Percentiles rank a stretch among this genome's conserved stretches.
Conservation (phyloP, 768 basidiomycete genomes). For the Tulasnella sp. region DNA sequence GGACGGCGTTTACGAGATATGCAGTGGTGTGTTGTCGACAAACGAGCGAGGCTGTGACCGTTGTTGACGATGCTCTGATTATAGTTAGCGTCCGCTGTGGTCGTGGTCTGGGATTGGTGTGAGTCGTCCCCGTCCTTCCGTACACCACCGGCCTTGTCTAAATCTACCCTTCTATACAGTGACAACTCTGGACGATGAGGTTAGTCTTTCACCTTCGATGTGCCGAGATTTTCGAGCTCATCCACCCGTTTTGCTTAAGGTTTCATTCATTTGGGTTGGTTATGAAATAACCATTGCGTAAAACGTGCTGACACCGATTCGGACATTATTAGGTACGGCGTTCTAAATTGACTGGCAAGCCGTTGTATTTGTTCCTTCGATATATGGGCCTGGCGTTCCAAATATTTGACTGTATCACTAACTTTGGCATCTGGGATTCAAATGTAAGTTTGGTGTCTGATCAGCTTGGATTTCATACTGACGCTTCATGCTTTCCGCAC, state of each 20-base stretch:
- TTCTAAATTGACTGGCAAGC: conserved; percentile 10
- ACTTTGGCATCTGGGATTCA: conserved; percentile 3
- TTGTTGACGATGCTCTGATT: too few relatives aligned
- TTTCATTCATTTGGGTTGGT: conserved; percentile 4
- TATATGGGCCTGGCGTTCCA: conserved; percentile 10
- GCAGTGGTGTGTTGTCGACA: too few relatives aligned
- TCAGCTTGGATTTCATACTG: background rate
- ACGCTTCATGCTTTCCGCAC: background rate
- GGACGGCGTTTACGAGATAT: too few relatives aligned
- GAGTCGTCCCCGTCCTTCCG: background rate
- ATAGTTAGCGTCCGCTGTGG: background rate
- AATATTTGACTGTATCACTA: conserved; percentile 4
- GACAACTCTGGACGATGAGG: background rate
- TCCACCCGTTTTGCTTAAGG: background rate
- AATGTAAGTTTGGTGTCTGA: background rate
- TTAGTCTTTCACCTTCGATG: background rate
- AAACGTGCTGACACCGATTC: background rate
- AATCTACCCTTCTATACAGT: background rate
- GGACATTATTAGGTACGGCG: background rate
- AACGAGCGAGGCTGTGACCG: too few relatives aligned
- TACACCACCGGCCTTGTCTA: background rate
- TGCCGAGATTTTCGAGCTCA: background rate
- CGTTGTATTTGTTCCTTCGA: conserved; percentile 11
- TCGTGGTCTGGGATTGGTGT: background rate
- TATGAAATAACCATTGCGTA: background rate